Conservation (phyloP, 306 rosid genomes). For the Cicer arietinum region DNA sequence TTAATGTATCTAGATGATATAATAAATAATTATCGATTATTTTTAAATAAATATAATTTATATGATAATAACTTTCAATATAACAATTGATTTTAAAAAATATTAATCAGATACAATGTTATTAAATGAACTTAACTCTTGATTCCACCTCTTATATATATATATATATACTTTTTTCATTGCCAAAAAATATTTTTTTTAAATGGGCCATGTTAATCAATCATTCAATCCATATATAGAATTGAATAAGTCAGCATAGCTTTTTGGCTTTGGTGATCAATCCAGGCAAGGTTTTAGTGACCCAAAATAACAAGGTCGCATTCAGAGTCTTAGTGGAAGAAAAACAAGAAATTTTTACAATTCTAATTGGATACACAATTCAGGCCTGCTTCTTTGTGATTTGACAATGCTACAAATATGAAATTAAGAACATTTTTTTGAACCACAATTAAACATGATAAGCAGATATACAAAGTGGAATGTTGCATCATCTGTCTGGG, state of each 20-base stretch:
- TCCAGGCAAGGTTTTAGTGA: slow-evolving; percentile 3
- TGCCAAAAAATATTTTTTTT: neutral
- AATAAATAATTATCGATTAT: no score
- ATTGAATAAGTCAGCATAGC: neutral
- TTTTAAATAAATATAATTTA: no score
- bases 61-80: no score
- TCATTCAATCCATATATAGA: slow-evolving; percentile 1
- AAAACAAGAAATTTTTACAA: slow-evolving; percentile 24
- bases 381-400: slow-evolving; percentile 36
- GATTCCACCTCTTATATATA: no score
- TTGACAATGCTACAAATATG: slow-evolving; percentile 35
- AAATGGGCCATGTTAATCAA: slow-evolving; percentile 9
- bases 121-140: no score
- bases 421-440: slow-evolving; percentile 12
- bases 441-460: slow-evolving; percentile 45
- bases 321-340: slow-evolving; percentile 33
- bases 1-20: no score
- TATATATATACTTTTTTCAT: no score
- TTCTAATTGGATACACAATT: slow-evolving; percentile 37
- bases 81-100: no score
- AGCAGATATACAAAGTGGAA: slow-evolving; percentile 57
- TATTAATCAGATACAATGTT: no score
- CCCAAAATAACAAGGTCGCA: slow-evolving; percentile 30
- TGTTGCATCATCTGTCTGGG: slow-evolving; percentile 52
- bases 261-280: neutral